Evolutionary conservation across 2,329 filamentous ascomycete species (phyloP).

Genomic region (Camptophora hylomeconis): DNA sequence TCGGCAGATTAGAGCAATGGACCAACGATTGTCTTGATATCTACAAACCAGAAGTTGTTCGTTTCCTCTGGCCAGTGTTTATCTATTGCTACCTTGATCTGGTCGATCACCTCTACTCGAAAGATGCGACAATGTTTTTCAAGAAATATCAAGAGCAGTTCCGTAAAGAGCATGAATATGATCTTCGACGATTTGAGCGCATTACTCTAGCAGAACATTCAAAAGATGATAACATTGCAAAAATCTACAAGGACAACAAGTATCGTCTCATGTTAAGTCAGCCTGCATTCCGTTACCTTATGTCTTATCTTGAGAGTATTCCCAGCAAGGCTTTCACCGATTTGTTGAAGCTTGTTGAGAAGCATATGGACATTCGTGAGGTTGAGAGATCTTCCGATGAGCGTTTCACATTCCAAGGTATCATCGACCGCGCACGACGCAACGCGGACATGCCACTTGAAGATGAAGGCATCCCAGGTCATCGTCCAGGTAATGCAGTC

Average conservation of each 20-base stretch:
- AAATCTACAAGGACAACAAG: slow-evolving; percentile 71
- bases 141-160: slow-evolving; percentile 66
- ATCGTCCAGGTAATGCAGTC: slow-evolving; percentile 51
- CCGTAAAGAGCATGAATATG: slow-evolving; percentile 64
- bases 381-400: slow-evolving; percentile 47
- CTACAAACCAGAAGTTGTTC: slow-evolving; percentile 87
- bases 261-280: slow-evolving; percentile 85
- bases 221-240: slow-evolving; percentile 60
- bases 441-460: slow-evolving; percentile 48
- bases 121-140: slow-evolving; percentile 20
- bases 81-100: slow-evolving; percentile 85
- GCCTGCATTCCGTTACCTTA: slow-evolving; percentile 66
- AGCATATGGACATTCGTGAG: slow-evolving; percentile 45
- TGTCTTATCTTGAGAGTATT: slow-evolving; percentile 83
- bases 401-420: slow-evolving; percentile 44
- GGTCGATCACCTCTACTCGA: slow-evolving; percentile 55
- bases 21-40: slow-evolving; percentile 85
- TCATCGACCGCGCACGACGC: slow-evolving; percentile 42
- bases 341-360: slow-evolving; percentile 59
- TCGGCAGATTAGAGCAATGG: slow-evolving; percentile 62
- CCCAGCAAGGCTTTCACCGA: slow-evolving; percentile 66
- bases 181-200: slow-evolving; percentile 60
- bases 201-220: slow-evolving; percentile 69
- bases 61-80: slow-evolving; percentile 85
- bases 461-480: slow-evolving; percentile 57